Base-by-base conservation (phyloP, 129 eudicot species). In the carrot (Daucus carota) region DNA sequence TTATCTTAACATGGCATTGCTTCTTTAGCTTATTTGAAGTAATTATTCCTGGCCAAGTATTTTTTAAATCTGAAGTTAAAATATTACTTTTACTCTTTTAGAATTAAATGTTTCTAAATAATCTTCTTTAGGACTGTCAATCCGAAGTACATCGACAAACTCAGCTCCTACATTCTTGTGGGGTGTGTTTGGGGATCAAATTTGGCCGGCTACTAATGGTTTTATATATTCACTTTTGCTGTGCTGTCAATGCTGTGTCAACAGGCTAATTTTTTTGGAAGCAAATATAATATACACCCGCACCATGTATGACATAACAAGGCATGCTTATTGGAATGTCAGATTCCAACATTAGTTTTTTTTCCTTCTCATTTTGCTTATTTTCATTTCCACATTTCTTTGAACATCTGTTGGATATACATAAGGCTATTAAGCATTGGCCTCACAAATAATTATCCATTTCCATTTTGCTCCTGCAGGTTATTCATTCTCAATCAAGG, bases 241-340 rank as follows among this genome's bases (percentile, higher is more conserved):
- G 82, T 81, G 88, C 84, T 82, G 88, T 85, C 84, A 82, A 85
- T 76, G 78, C 57, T 28, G 73, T 81, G 72, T 85, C 82, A 86
- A 85, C 88, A 85, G 88, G 86, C 86, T 83, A 76, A 76, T 59
- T 52, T 72, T 70, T 54, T 47, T 77, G 66, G 63, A 78, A 72
- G 72, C 67, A 69, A 79, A 76, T 13, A 63, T 76, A 42, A 24
- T 43, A 3, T 38, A 62, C 52, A 82, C 79, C 84, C 57, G 74
- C 78, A 18, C 68, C 78, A 79, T 83, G 86, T 79, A 85, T 75
- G 43, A 70, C 62, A 44, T 38, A 18, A 32, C 63, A 80, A 68
- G 66, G 10, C 47, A 75, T 41, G 36, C 78, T 74, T 70, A 70
- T 73, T 32, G n/a, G 48, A 28, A 38, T 41, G 83, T 78, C 57